phyloP scores from a whole-genome alignment of 2,329 filamentous ascomycete species.

The Aspergillus fijiensis region DNA sequence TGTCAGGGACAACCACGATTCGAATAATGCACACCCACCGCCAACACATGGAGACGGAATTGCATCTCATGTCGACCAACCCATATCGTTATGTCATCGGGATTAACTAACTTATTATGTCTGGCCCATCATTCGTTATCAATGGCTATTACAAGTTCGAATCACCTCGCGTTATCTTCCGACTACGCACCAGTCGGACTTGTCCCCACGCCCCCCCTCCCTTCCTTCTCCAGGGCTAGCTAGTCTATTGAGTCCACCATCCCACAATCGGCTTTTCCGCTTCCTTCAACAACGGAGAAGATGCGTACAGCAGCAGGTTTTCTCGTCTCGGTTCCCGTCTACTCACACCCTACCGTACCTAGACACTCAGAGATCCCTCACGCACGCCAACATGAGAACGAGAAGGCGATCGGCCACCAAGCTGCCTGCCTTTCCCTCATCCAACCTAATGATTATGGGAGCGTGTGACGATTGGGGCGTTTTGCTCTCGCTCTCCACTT shows the following conservation, averaged over 20 bases:
- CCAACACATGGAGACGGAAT: too few species aligned
- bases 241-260: background rate
- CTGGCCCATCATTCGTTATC: conserved; percentile 4
- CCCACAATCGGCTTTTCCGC: background rate
- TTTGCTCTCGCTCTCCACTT: conserved; percentile 7
- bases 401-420: conserved; percentile 3
- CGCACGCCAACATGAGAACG: background rate
- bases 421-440: background rate
- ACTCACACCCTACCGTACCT: background rate
- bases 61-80: too few species aligned
- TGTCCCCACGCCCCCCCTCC: conserved; percentile 3
- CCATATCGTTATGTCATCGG: background rate
- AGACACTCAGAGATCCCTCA: background rate
- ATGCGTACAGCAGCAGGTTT: background rate
- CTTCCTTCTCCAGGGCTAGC: background rate
- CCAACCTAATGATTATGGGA: background rate
- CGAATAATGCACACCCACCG: too few species aligned
- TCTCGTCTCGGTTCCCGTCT: background rate
- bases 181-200: conserved; percentile 3
- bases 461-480: conserved; percentile 2
- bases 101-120: conserved; percentile 2
- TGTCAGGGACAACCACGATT: background rate
- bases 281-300: background rate
- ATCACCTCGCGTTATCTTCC: conserved; percentile 7
- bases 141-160: conserved; percentile 1